A percentile compares a stretch with the other conserved stretches of the same genome.
phyloP scores from a whole-genome alignment of 1,284 basidiomycete genomes.

The Mycosarcoma maydis region DNA sequence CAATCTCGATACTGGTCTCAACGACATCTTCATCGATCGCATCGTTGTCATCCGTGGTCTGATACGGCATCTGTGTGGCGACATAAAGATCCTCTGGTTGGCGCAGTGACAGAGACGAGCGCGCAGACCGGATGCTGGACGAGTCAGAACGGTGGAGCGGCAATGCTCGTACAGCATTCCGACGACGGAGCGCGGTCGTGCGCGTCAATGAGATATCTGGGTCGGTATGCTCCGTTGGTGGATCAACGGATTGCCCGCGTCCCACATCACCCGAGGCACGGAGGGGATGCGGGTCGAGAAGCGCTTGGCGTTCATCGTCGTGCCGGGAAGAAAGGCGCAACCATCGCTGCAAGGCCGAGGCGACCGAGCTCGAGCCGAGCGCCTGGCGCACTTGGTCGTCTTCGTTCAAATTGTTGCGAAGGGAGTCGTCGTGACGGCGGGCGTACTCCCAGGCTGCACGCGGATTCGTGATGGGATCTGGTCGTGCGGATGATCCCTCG shows the following conservation, averaged over 20 bases:
- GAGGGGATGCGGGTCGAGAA: background rate
- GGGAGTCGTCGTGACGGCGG: conserved; percentile 9
- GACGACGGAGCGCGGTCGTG: conserved; percentile 25
- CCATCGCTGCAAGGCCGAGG: conserved; percentile 9
- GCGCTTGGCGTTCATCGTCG: background rate
- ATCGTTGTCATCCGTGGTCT: conserved; percentile 17
- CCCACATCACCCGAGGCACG: background rate
- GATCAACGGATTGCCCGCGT: background rate
- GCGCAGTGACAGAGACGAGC: conserved; percentile 19
- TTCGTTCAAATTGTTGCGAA: conserved; percentile 13
- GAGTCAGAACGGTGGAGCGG: conserved; percentile 21
- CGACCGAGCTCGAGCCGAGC: conserved; percentile 8
- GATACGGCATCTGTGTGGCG: too few relatives aligned
- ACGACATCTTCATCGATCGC: conserved; percentile 19
- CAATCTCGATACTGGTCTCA: conserved; percentile 28
- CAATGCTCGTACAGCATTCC: conserved; percentile 36
- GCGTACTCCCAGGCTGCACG: conserved; percentile 21
- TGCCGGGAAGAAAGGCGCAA: conserved; percentile 1
- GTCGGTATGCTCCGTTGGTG: conserved; percentile 4
- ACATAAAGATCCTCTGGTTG: too few relatives aligned
- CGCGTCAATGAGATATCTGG: conserved; percentile 35
- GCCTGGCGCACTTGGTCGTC: conserved; percentile 22
- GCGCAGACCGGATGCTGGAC: conserved; percentile 26
- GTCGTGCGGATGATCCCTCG: conserved; percentile 6
- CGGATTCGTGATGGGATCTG: conserved; percentile 26